phyloP scores from a whole-genome alignment of 768 basidiomycete species.

The Rhodotorula graminis region DNA sequence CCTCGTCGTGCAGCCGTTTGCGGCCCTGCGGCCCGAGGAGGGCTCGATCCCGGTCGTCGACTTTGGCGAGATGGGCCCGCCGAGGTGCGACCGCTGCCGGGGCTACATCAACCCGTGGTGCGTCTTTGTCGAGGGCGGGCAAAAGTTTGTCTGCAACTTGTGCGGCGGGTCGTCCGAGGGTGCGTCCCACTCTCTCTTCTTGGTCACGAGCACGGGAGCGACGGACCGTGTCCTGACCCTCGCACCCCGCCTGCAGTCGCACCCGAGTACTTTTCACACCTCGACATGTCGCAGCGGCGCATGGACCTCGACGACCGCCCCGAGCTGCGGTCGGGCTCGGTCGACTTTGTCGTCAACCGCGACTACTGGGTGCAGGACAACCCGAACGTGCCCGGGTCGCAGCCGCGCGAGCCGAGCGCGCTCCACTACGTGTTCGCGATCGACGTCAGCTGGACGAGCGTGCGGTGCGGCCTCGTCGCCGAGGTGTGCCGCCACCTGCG shows the following conservation, averaged over 20 bases:
- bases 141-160: conserved; percentile 85
- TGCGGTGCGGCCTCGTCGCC: conserved; percentile 64
- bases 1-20: conserved; percentile 84
- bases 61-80: conserved; percentile 66
- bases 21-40: conserved; percentile 62
- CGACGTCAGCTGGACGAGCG: conserved; percentile 70
- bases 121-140: conserved; percentile 72
- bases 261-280: conserved; percentile 73
- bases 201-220: no score
- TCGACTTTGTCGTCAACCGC: conserved; percentile 77
- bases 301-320: conserved; percentile 75
- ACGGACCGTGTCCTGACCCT: not conserved
- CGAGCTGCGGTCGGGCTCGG: conserved; percentile 82
- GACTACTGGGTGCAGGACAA: conserved; percentile 71
- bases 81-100: conserved; percentile 76
- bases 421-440: conserved; percentile 79
- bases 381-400: conserved; percentile 36
- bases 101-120: conserved; percentile 95
- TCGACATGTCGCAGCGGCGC: conserved; percentile 71
- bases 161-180: conserved; percentile 80
- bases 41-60: conserved; percentile 73
- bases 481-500: conserved; percentile 63
- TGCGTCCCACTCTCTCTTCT: conserved; percentile 48
- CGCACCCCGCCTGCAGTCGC: conserved; percentile 54
- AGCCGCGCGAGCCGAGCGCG: conserved; percentile 57